phyloP scores from a whole-genome alignment of 1,139 yeast species.

The Blastobotrys aristatus region DNA sequence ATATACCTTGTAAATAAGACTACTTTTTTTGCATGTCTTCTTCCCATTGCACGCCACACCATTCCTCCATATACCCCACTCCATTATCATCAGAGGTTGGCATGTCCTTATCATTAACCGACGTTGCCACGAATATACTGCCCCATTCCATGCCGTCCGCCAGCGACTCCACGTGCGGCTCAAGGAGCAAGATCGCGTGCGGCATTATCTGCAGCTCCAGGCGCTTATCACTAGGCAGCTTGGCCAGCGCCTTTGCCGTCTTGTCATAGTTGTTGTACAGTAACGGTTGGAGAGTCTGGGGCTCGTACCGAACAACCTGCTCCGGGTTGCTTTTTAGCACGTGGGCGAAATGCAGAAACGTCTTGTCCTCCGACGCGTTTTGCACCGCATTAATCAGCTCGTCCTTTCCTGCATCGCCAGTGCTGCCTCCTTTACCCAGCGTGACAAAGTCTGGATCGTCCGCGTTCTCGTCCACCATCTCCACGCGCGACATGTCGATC shows the following conservation, averaged over 20 bases:
- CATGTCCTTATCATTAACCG: slow-evolving; percentile 55
- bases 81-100: slow-evolving; percentile 52
- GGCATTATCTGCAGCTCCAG: slow-evolving; percentile 95
- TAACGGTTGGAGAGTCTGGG: slow-evolving; percentile 53
- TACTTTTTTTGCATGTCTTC: slow-evolving; percentile 1
- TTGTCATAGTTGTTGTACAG: slow-evolving; percentile 62
- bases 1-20: neutral
- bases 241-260: slow-evolving; percentile 35
- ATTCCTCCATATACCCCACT: slow-evolving; percentile 84
- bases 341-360: slow-evolving; percentile 72
- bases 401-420: slow-evolving; percentile 17
- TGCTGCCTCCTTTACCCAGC: no score
- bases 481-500: slow-evolving; percentile 22
- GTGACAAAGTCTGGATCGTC: slow-evolving; percentile 10
- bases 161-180: slow-evolving; percentile 41
- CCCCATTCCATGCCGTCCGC: slow-evolving; percentile 97
- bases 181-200: slow-evolving; percentile 78
- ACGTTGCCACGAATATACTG: slow-evolving; percentile 80
- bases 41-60: slow-evolving; percentile 97
- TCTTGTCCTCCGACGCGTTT: slow-evolving; percentile 45
- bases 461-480: slow-evolving; percentile 26
- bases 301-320: slow-evolving; percentile 79
- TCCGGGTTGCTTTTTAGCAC: slow-evolving; percentile 73
- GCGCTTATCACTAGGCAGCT: slow-evolving; percentile 37
- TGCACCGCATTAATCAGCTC: slow-evolving; percentile 23